Evolutionary conservation across 805 yeast genomes (phyloP).

Genomic region (Candida ponderosae): DNA sequence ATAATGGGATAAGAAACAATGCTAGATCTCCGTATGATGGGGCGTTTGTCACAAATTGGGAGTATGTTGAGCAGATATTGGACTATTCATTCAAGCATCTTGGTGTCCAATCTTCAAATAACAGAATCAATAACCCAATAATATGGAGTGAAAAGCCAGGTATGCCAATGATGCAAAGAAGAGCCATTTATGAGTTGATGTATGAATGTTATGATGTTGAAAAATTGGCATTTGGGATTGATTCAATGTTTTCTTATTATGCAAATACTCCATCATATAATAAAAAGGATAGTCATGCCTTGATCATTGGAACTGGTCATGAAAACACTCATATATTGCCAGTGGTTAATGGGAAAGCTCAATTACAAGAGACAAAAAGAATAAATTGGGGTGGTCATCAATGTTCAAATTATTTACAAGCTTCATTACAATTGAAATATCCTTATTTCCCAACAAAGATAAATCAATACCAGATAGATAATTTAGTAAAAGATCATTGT

Average conservation of each 20-base stretch:
- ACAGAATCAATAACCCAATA: conserved; percentile 67
- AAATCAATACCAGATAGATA: conserved; percentile 52
- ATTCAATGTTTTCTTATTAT: conserved; percentile 70
- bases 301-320: conserved; percentile 79
- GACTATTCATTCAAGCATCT: conserved; percentile 81
- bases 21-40: conserved; percentile 85
- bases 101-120: conserved; percentile 45
- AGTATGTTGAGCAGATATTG: conserved; percentile 68
- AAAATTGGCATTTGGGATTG: conserved; percentile 72
- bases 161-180: conserved; percentile 61
- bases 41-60: conserved; percentile 86
- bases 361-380: conserved; percentile 63
- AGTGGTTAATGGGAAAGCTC: conserved; percentile 60
- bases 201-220: conserved; percentile 82
- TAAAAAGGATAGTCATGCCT: conserved; percentile 32
- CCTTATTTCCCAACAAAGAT: conserved; percentile 85
- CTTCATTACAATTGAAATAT: conserved; percentile 68
- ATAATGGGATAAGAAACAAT: conserved; percentile 58
- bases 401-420: conserved; percentile 54
- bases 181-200: conserved; percentile 68
- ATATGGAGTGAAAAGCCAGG: conserved; percentile 75
- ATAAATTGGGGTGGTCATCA: conserved; percentile 90
- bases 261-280: conserved; percentile 38
- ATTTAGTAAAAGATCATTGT: conserved; percentile 68
- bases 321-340: conserved; percentile 83